phyloP scores from a whole-genome alignment of 1,284 basidiomycete species.

The Cutaneotrichosporon arboriforme region DNA sequence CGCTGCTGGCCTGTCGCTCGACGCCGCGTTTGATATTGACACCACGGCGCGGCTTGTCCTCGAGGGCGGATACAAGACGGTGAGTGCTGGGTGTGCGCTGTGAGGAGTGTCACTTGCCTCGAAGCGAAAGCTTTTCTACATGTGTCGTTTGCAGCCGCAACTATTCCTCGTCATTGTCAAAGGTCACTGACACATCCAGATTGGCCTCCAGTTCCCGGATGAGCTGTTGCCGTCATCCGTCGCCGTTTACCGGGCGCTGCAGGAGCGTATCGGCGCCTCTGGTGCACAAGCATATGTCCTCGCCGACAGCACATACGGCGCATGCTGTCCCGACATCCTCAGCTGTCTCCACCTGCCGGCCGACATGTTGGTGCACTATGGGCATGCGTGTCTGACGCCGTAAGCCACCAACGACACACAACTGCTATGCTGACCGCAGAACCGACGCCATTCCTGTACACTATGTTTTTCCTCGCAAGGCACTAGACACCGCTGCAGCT shows the following conservation, averaged over 20 bases:
- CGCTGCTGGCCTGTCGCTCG: constrained; percentile 26
- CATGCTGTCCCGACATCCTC: constrained; percentile 95
- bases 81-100: too few species aligned
- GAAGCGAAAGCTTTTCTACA: too few species aligned
- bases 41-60: constrained; percentile 44
- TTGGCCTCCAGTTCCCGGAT: constrained; percentile 94
- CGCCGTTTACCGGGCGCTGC: constrained; percentile 71
- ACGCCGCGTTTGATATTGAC: constrained; percentile 48
- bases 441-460: constrained; percentile 47
- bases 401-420: constrained; percentile 36
- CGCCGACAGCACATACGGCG: constrained; percentile 96
- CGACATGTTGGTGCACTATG: constrained; percentile 89
- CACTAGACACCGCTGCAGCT: constrained; percentile 31
- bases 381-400: constrained; percentile 82
- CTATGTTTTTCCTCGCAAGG: constrained; percentile 47
- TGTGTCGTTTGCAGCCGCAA: too few species aligned
- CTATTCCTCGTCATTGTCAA: too few species aligned
- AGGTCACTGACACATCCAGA: too few species aligned
- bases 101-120: too few species aligned
- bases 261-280: constrained; percentile 51
- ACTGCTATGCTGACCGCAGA: constrained; percentile 18
- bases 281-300: constrained; percentile 70
- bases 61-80: constrained; percentile 46
- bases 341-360: constrained; percentile 91
- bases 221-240: constrained; percentile 84